phyloP scores from a whole-genome alignment of 2,329 filamentous ascomycete genomes.

The Aschersonia sp. region DNA sequence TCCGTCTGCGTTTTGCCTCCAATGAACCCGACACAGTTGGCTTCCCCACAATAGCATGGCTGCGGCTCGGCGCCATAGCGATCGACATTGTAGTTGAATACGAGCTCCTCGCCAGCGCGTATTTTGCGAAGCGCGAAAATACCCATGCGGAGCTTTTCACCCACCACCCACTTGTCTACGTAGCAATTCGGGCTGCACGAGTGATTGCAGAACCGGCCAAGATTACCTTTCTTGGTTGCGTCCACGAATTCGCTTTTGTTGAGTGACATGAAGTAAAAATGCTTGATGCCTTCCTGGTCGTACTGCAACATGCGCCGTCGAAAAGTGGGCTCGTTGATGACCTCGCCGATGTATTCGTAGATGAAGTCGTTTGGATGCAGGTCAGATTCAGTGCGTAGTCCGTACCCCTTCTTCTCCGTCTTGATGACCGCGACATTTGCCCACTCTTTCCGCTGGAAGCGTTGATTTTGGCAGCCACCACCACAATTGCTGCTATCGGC shows the following conservation, averaged over 20 bases:
- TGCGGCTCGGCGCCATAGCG: conserved; percentile 94
- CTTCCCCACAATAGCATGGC: conserved; percentile 89
- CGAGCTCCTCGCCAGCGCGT: conserved; percentile 79
- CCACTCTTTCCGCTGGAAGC: conserved; percentile 82
- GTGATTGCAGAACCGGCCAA: conserved; percentile 96
- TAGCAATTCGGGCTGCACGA: conserved; percentile 98
- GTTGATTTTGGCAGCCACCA: conserved; percentile 77
- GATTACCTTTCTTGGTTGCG: conserved; percentile 89
- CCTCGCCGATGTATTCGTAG: conserved; percentile 96
- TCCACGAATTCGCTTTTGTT: conserved; percentile 95
- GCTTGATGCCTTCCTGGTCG: conserved; percentile 90
- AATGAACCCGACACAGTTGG: conserved; percentile 91
- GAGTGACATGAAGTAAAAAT: conserved; percentile 99
- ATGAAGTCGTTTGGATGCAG: conserved; percentile 81
- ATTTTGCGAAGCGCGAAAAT: conserved; percentile 86
- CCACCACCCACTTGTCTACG: conserved; percentile 98
- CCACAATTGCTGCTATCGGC: conserved; percentile 73
- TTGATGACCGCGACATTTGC: conserved; percentile 90
- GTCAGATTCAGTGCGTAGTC: conserved; percentile 66
- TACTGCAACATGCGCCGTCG: conserved; percentile 85
- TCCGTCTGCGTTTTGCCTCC: conserved; percentile 97
- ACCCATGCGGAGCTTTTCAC: conserved; percentile 94
- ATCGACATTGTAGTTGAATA: conserved; percentile 99
- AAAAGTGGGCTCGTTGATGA: conserved; percentile 86
- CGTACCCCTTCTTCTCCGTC: conserved; percentile 95